These are phyloP conservation scores for Lasiosphaeria hispida DNA, from an alignment of 495 filamentous ascomycete genomes.

Conservation along the genomic window DNA sequence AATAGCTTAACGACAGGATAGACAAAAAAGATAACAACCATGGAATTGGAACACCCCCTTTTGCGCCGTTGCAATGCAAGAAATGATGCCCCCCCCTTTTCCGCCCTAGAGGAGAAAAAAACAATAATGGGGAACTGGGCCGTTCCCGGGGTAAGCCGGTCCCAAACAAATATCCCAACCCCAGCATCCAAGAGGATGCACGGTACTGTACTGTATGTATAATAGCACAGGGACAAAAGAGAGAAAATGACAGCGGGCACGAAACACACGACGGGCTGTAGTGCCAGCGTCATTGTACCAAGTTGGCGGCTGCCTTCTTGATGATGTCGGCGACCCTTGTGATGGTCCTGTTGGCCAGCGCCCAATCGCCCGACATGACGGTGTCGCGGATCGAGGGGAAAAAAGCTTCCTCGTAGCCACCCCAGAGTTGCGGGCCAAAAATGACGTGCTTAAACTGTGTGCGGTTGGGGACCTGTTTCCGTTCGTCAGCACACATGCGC, in stretches of 20 bases:
- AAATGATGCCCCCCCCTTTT: background rate
- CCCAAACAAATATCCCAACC: too few relatives aligned
- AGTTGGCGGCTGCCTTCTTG: slow-evolving; percentile 52
- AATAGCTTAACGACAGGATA: too few relatives aligned
- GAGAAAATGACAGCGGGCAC: background rate
- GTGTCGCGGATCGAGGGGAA: slow-evolving; percentile 88
- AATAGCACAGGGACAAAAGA: slow-evolving; percentile 5
- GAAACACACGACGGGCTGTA: background rate
- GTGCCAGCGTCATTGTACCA: slow-evolving; percentile 10
- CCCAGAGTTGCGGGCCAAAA: slow-evolving; percentile 80
- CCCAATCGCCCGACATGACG: slow-evolving; percentile 69
- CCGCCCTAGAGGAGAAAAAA: too few relatives aligned
- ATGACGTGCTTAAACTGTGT: slow-evolving; percentile 94
- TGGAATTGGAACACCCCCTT: background rate
- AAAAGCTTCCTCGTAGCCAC: slow-evolving; percentile 67
- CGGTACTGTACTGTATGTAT: background rate
- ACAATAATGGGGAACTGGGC: too few relatives aligned
- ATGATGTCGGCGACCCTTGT: slow-evolving; percentile 70
- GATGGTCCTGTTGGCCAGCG: slow-evolving; percentile 64
- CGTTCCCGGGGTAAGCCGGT: too few relatives aligned
- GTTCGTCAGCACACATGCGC: background rate
- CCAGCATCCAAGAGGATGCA: too few relatives aligned
- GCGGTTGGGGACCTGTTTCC: slow-evolving; percentile 71
- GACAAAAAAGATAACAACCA: too few relatives aligned
- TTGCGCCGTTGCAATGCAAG: slow-evolving; percentile 23